phyloP scores from a whole-genome alignment of 495 filamentous ascomycete species.

The Xylaria intraflava region DNA sequence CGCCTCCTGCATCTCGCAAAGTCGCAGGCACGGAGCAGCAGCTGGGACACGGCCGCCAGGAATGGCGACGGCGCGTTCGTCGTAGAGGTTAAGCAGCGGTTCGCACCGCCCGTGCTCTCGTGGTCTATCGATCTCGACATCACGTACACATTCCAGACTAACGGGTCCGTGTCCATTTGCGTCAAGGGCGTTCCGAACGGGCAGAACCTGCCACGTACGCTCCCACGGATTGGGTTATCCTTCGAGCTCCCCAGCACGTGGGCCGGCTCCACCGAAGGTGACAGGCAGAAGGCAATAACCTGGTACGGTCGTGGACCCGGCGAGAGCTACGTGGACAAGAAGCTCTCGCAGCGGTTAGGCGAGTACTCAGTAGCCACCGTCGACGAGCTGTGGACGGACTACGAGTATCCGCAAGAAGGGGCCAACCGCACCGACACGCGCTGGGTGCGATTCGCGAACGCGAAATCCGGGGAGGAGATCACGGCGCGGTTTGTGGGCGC shows the following conservation, averaged over 20 bases:
- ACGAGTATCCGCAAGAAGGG: slow-evolving; percentile 59
- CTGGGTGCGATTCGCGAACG: slow-evolving; percentile 42
- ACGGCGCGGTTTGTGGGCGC: slow-evolving; percentile 25
- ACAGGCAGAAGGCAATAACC: slow-evolving; percentile 27
- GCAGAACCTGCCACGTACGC: slow-evolving; percentile 39
- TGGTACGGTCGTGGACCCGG: slow-evolving; percentile 61
- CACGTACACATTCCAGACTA: slow-evolving; percentile 40
- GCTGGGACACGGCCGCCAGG: slow-evolving; percentile 18
- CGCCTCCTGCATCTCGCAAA: slow-evolving; percentile 30
- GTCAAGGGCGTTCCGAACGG: slow-evolving; percentile 35
- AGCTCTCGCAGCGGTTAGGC: slow-evolving; percentile 47
- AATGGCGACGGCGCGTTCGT: slow-evolving; percentile 23
- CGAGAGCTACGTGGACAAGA: slow-evolving; percentile 58
- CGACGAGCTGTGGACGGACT: slow-evolving; percentile 46
- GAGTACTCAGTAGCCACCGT: slow-evolving; percentile 36
- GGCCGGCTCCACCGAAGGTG: slow-evolving; percentile 19
- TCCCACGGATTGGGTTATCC: slow-evolving; percentile 51
- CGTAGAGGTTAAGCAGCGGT: slow-evolving; percentile 33
- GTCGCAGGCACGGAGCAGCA: slow-evolving; percentile 23
- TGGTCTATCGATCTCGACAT: slow-evolving; percentile 49
- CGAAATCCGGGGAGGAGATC: slow-evolving; percentile 26
- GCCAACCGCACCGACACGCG: slow-evolving; percentile 54
- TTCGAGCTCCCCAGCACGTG: slow-evolving; percentile 35
- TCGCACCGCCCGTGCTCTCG: slow-evolving; percentile 47
- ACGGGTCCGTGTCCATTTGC: slow-evolving; percentile 38